phyloP scores from a whole-genome alignment of 176 grass and related monocot species.

The Dendrocalamus sinicus region DNA sequence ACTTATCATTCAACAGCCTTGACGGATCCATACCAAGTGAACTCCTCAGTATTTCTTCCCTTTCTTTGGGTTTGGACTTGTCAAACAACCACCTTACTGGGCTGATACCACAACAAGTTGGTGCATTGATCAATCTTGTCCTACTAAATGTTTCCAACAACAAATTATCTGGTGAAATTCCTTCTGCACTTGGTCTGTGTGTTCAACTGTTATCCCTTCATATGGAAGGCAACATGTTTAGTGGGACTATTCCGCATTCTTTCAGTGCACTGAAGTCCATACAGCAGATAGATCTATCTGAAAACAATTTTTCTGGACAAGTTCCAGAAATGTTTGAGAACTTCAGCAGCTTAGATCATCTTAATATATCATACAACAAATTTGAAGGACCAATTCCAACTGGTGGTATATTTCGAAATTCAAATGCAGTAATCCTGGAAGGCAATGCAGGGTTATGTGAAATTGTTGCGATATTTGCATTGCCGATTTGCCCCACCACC shows the following conservation, averaged over 20 bases:
- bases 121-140: conserved; percentile 18
- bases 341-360: conserved; percentile 3
- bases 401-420: conserved; percentile 3
- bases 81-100: conserved; percentile 7
- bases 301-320: conserved; percentile 21
- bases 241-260: conserved; percentile 17
- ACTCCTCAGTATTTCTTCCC: background rate
- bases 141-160: conserved; percentile 24
- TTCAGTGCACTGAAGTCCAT: background rate
- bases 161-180: conserved; percentile 27
- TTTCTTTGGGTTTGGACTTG: conserved; percentile 21
- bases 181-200: conserved; percentile 4
- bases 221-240: conserved; percentile 23
- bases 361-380: conserved; percentile 48
- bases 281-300: conserved; percentile 32
- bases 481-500: conserved; percentile 4
- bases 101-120: background rate
- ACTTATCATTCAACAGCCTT: conserved; percentile 49
- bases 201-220: background rate
- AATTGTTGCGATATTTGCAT: conserved; percentile 22
- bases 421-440: background rate
- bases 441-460: conserved; percentile 35
- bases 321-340: conserved; percentile 13
- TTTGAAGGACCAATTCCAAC: conserved; percentile 32
- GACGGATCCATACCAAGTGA: conserved; percentile 39